phyloP scores from a whole-genome alignment of 2,329 filamentous ascomycete species.

The Aspergillus tubingensis region DNA sequence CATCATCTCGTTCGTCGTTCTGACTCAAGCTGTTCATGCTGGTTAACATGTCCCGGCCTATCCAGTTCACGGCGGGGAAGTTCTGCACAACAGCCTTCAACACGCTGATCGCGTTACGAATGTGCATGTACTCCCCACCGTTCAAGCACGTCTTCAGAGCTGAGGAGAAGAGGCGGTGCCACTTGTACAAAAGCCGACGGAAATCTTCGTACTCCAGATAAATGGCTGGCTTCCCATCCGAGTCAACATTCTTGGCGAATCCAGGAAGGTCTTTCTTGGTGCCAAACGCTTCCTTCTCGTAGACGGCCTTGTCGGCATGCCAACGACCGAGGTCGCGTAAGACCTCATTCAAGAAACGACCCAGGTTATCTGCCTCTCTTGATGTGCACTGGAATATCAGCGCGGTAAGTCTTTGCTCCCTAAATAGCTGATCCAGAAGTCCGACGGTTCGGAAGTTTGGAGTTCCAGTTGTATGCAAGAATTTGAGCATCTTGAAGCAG shows the following conservation, averaged over 20 bases:
- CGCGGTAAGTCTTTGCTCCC: constrained; percentile 74
- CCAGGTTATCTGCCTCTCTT: constrained; percentile 89
- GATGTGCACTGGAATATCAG: constrained; percentile 89
- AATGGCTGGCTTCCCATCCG: constrained; percentile 67
- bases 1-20: constrained; percentile 50
- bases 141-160: constrained; percentile 81
- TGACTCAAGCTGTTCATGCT: constrained; percentile 48
- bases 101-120: constrained; percentile 90
- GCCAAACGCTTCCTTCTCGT: constrained; percentile 80
- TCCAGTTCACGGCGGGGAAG: constrained; percentile 89
- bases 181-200: constrained; percentile 80
- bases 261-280: constrained; percentile 67
- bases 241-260: constrained; percentile 73
- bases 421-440: constrained; percentile 81
- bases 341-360: constrained; percentile 81
- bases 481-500: constrained; percentile 81
- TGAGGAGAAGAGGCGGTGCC: constrained; percentile 79
- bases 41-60: constrained; percentile 59
- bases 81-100: constrained; percentile 76
- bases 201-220: constrained; percentile 86
- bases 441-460: constrained; percentile 85
- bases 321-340: constrained; percentile 78
- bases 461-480: constrained; percentile 79
- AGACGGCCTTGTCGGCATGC: constrained; percentile 75
- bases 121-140: constrained; percentile 92